These are phyloP conservation scores for Camellia sinensis DNA, from an alignment of 148 eudicot genomes.

Conservation along the genomic window DNA sequence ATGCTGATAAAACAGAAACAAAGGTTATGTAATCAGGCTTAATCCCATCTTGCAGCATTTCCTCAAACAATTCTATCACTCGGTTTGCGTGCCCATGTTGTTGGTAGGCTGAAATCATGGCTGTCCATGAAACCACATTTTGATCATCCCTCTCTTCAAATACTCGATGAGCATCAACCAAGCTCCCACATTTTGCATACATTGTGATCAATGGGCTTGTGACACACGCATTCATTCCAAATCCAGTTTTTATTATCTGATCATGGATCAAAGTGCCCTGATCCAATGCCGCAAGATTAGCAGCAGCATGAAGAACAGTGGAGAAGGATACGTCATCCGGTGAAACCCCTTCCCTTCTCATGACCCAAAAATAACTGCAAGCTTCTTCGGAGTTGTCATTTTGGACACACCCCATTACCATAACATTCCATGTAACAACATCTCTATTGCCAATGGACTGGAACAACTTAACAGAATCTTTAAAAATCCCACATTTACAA, in stretches of 20 bases:
- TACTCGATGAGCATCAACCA: slow-evolving; percentile 36
- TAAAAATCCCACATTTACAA: slow-evolving; percentile 35
- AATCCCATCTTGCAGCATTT: slow-evolving; percentile 30
- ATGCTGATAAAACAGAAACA: slow-evolving; percentile 51
- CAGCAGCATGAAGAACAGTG: slow-evolving; percentile 38
- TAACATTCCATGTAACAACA: slow-evolving; percentile 55
- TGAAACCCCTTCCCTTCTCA: slow-evolving; percentile 37
- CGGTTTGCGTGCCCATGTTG: slow-evolving; percentile 24
- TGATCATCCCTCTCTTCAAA: slow-evolving; percentile 29
- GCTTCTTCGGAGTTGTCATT: slow-evolving; percentile 42
- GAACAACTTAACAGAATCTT: slow-evolving; percentile 38
- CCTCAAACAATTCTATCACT: slow-evolving; percentile 25
- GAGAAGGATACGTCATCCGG: slow-evolving; percentile 45
- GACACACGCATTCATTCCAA: slow-evolving; percentile 26
- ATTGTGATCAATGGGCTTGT: slow-evolving; percentile 43
- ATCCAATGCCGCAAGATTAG: slow-evolving; percentile 41
- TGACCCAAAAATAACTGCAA: slow-evolving; percentile 39
- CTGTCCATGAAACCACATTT: slow-evolving; percentile 28
- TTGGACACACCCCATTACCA: slow-evolving; percentile 40
- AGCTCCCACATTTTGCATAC: slow-evolving; percentile 51
- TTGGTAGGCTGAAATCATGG: slow-evolving; percentile 34
- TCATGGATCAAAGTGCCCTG: slow-evolving; percentile 42
- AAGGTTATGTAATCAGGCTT: slow-evolving; percentile 42
- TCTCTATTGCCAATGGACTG: slow-evolving; percentile 25
- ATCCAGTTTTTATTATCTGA: slow-evolving; percentile 41